phyloP scores from a whole-genome alignment of 139 green algal species.

The Chlorella sp. region DNA sequence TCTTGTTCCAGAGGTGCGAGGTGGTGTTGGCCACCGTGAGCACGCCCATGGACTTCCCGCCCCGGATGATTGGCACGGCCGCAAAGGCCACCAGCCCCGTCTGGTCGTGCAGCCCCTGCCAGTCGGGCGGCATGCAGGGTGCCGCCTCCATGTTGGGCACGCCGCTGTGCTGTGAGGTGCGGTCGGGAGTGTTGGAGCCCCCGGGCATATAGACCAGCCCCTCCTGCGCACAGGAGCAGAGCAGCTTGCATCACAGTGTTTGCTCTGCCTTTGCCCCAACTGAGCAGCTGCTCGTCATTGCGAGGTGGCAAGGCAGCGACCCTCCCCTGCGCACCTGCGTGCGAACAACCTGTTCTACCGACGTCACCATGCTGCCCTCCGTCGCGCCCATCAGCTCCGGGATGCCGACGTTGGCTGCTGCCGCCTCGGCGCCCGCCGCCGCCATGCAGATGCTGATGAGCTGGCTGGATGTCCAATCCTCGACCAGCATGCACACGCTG shows the following conservation, averaged over 20 bases:
- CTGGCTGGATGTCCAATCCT: neutral
- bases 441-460: neutral
- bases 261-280: neutral
- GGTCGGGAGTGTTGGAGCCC: neutral
- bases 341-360: neutral
- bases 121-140: neutral
- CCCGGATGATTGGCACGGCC: neutral
- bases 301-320: neutral
- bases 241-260: neutral
- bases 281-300: neutral
- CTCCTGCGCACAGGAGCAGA: neutral
- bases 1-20: neutral
- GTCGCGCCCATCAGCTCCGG: neutral
- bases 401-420: neutral
- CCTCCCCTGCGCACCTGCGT: neutral
- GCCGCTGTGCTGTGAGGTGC: neutral
- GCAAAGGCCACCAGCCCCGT: neutral
- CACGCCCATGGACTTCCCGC: neutral
- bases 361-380: neutral
- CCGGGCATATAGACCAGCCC: neutral
- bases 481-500: neutral
- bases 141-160: neutral
- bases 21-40: neutral
- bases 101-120: neutral
- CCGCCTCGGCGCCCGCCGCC: neutral